phyloP scores from a whole-genome alignment of 179 eudicot genomes.

The Drosera spatulata region DNA sequence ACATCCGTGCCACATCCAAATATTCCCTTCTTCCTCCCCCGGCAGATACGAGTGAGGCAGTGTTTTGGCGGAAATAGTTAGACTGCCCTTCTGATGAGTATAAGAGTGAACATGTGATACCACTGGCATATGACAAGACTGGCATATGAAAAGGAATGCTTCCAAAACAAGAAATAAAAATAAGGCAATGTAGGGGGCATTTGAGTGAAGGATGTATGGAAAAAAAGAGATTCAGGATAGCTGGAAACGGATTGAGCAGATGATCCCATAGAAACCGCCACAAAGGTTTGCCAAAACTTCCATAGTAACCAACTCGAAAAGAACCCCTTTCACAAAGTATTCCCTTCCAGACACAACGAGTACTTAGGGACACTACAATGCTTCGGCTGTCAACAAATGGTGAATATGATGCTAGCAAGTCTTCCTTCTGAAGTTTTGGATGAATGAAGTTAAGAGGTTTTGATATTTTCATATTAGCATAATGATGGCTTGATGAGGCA shows the following conservation, averaged over 20 bases:
- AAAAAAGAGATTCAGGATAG: conserved; percentile 1
- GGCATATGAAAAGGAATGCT: conserved; percentile 7
- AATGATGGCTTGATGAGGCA: conserved; percentile 6
- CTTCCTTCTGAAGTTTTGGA: conserved; percentile 20
- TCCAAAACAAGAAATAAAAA: conserved; percentile 1
- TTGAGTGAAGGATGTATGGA: neutral
- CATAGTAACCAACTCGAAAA: conserved; percentile 39
- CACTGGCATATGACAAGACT: conserved; percentile 34
- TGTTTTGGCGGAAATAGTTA: conserved; percentile 43
- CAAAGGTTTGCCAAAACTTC: conserved; percentile 44
- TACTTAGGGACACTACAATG: conserved; percentile 36
- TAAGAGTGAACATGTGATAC: conserved; percentile 45
- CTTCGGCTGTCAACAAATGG: conserved; percentile 32
- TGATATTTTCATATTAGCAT: conserved; percentile 8
- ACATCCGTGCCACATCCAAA: conserved; percentile 59
- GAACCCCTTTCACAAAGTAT: conserved; percentile 37
- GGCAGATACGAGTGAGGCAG: conserved; percentile 23
- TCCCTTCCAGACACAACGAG: conserved; percentile 49
- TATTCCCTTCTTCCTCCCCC: conserved; percentile 36
- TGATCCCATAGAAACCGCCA: conserved; percentile 35
- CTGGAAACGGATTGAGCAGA: conserved; percentile 32
- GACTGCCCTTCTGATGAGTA: conserved; percentile 46
- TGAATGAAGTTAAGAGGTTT: conserved; percentile 2
- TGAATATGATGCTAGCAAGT: conserved; percentile 9
- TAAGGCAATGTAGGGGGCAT: conserved; percentile 4